Evolutionary conservation across 345 rosid species (phyloP), one percentile per base, ranked within the genome.

Genomic region (Arabidopsis arenosa): DNA sequence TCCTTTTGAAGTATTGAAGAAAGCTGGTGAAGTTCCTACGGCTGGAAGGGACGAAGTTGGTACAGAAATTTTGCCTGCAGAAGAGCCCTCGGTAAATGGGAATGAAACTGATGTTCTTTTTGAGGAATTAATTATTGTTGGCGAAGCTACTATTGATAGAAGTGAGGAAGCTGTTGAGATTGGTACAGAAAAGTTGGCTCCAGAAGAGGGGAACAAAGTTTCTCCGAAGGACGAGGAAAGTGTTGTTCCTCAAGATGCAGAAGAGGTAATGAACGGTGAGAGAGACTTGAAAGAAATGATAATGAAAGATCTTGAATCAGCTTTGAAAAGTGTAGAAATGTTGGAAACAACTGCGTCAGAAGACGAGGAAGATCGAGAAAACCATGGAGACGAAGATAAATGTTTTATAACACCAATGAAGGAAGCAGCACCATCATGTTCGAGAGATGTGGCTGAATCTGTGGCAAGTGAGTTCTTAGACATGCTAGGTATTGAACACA

Each of bases 381-480:
- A 82, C 33, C 47, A 70, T 66, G 63, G 39, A 79, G 83, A 62
- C 36, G 62, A 67, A 45, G 63, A 81, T 77, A 66, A 54, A 8
- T 79, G 66, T 80, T 51, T 41, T 70, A 64, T 66, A 79, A 61
- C 73, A 45, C 79, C 76, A 75, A 61, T 65, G 26, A 80, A 69
- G 65, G 88, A 80, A 44, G 75, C 70, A 76, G 83, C 87, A 21
- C 76, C 88, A 23, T 77, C 41, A 53, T 84, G 84, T 81, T 76
- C 84, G 54, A 89, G 85, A 75, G 86, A 89, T 74, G 80, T 80
- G 48, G 76, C 86, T 58, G 90, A 87, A 10, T 82, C 90, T 17
- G 92, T 93, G 75, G 96, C 87, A 55, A 82, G 79, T 76, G 98
- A 93, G 65, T 93, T 93, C 80, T 82, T 93, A 82, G 80, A 83